Percentiles rank a stretch among this genome's conserved stretches.
Conservation (phyloP, 345 rosid genomes). For the Lepidium aucheri region DNA sequence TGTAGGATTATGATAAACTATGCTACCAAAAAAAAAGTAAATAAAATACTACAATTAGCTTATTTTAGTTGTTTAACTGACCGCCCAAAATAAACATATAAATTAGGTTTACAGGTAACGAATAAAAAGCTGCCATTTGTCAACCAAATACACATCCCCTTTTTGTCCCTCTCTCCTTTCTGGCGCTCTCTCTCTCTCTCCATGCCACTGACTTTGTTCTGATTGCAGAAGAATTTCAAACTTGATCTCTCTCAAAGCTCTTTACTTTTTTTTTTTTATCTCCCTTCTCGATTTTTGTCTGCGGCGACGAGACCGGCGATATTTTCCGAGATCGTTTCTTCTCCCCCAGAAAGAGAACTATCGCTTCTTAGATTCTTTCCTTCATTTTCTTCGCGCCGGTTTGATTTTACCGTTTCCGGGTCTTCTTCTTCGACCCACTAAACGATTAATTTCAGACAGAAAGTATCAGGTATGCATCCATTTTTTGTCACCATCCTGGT, state of each 20-base stretch:
- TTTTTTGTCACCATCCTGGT: slow-evolving; percentile 3
- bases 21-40: background rate
- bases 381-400: slow-evolving; percentile 26
- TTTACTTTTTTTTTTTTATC: background rate
- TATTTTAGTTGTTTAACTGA: background rate
- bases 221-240: slow-evolving; percentile 11
- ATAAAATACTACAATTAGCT: background rate
- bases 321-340: background rate
- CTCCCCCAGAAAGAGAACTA: background rate
- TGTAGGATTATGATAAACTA: background rate
- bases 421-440: slow-evolving; percentile 17
- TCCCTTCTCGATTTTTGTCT: background rate
- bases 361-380: slow-evolving; percentile 10
- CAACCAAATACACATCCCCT: slow-evolving; percentile 19
- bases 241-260: slow-evolving; percentile 16
- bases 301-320: background rate
- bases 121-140: slow-evolving; percentile 15
- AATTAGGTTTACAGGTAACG: background rate
- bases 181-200: slow-evolving; percentile 12
- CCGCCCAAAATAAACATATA: background rate
- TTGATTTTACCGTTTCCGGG: slow-evolving; percentile 31
- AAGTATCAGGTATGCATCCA: slow-evolving; percentile 31
- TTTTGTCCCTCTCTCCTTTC: slow-evolving; percentile 11
- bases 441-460: background rate
- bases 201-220: slow-evolving; percentile 28